phyloP scores from a whole-genome alignment of 495 filamentous ascomycete genomes.

The Barbatosphaeria neglecta region DNA sequence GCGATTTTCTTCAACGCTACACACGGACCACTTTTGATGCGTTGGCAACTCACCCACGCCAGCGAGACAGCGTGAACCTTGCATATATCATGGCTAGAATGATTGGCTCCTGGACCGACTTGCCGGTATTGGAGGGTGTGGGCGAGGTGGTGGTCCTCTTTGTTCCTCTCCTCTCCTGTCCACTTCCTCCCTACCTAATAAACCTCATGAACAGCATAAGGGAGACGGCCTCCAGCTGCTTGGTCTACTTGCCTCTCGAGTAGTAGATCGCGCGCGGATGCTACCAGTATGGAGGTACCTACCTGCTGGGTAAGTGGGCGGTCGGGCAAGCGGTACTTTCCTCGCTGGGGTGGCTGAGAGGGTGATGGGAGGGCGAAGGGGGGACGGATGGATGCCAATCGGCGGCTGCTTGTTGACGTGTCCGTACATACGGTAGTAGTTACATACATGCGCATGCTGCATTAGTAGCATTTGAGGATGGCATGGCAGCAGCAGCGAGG shows the following conservation, averaged over 20 bases:
- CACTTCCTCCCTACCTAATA: too few relatives aligned
- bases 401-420: background rate
- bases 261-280: too few relatives aligned
- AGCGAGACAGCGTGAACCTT: conserved; percentile 5
- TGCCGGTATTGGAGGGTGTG: background rate
- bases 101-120: conserved; percentile 17
- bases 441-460: background rate
- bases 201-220: too few relatives aligned
- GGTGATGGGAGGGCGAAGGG: background rate
- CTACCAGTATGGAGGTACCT: too few relatives aligned
- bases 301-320: too few relatives aligned
- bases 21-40: conserved; percentile 35
- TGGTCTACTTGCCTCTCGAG: too few relatives aligned
- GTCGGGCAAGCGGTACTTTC: too few relatives aligned
- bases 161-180: background rate
- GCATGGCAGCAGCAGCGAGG: too few relatives aligned
- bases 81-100: conserved; percentile 4
- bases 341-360: background rate
- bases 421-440: background rate
- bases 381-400: background rate
- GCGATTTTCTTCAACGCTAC: conserved; percentile 19
- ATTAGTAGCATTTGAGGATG: too few relatives aligned
- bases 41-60: conserved; percentile 26
- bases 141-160: background rate
- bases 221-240: too few relatives aligned